Conservation (phyloP, 1,139 yeast species). For the Scheffersomyces insectosa region DNA sequence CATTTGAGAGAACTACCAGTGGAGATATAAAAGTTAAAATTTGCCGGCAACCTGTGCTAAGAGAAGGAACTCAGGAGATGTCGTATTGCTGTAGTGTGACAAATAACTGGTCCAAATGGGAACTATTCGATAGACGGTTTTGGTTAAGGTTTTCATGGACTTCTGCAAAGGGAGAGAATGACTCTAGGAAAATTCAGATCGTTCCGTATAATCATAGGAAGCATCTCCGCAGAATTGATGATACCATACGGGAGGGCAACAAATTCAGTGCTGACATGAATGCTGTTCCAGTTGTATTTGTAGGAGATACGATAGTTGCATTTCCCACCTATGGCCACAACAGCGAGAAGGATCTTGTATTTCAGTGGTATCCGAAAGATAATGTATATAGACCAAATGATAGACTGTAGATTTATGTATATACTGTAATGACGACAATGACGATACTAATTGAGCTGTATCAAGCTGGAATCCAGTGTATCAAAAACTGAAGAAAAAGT, state of each 20-base stretch:
- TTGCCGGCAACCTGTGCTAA: constrained; percentile 27
- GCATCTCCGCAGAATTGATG: constrained; percentile 7
- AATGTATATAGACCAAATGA: constrained; percentile 8
- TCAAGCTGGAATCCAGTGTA: no score
- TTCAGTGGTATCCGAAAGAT: constrained; percentile 5
- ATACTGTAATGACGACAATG: no score
- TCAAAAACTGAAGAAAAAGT: no score
- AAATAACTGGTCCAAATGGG: constrained; percentile 5
- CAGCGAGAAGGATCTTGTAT: neutral
- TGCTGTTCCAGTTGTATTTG: constrained; percentile 7
- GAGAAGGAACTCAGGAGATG: constrained; percentile 9
- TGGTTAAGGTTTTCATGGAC: constrained; percentile 27
- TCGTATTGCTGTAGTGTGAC: neutral
- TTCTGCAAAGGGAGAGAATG: neutral
- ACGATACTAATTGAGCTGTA: no score
- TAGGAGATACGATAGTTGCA: constrained; percentile 11
- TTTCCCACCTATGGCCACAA: constrained; percentile 20
- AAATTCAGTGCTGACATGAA: constrained; percentile 2
- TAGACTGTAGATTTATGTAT: constrained; percentile 6
- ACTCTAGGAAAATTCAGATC: constrained; percentile 5
- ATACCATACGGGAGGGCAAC: neutral
- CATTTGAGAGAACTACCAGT: constrained; percentile 7
- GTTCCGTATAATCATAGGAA: constrained; percentile 22
- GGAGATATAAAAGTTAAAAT: constrained; percentile 9
- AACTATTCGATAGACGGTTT: constrained; percentile 36